phyloP scores from a whole-genome alignment of 257 asterid genomes.

The Solanum dulcamara region DNA sequence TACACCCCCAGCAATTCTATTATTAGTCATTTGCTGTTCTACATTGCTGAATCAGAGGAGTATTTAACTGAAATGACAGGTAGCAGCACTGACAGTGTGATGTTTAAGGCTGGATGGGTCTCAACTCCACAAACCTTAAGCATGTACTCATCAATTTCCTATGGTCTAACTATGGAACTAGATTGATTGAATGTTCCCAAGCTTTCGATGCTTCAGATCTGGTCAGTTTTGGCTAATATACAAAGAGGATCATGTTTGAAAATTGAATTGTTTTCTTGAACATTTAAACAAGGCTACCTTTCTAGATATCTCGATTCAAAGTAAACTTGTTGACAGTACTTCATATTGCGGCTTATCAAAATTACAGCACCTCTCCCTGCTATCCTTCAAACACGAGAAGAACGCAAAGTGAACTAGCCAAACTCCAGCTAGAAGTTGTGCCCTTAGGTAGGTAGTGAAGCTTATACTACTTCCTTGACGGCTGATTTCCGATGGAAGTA shows the following conservation, averaged over 20 bases:
- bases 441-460: background rate
- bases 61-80: background rate
- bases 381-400: conserved; percentile 34
- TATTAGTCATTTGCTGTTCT: background rate
- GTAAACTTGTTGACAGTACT: background rate
- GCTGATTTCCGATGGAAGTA: background rate
- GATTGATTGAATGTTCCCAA: too few species aligned
- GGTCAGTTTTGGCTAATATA: background rate
- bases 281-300: background rate
- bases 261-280: background rate
- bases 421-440: background rate
- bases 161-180: background rate
- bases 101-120: background rate
- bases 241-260: background rate
- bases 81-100: background rate
- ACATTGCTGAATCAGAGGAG: background rate
- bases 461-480: background rate
- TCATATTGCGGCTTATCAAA: conserved; percentile 35
- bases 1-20: background rate
- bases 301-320: background rate
- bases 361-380: conserved; percentile 62
- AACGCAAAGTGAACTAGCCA: background rate
- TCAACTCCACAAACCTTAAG: background rate
- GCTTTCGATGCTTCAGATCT: background rate
- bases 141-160: background rate